Evolutionary conservation across 306 rosid genomes (phyloP), one percentile per base, ranked within the genome.

Genomic region (Castanospermum australe): DNA sequence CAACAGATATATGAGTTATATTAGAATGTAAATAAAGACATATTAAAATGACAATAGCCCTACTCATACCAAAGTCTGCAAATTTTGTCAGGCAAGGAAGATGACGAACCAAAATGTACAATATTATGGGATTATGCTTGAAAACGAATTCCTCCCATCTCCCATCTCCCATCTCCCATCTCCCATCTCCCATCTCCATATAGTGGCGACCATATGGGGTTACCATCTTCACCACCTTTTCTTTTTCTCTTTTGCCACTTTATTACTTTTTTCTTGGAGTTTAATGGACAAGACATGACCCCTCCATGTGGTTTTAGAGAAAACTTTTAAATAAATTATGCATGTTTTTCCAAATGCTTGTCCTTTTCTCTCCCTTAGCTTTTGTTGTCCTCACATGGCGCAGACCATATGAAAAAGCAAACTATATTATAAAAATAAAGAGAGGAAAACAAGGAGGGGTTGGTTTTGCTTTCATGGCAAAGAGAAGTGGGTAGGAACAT

Each of bases 231-330:
- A 67, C 61, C n/a, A 71, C 69, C 71, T 67, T 79, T 82, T 71
- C 74, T 69, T 76, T 77, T 82, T 77, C 70, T 71, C 50, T 52
- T 83, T 83, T 71, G 42, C 28, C 21, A 21, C 82, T 79, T 86
- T 87, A 80, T 87, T 80, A 75, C n/a, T 6, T 65, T 84, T 84
- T 79, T 78, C 67, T 73, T 87, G 86, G 85, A 92, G 87, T 75
- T 81, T 90, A 84, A 87, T 84, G 86, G 89, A 78, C 89, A 92
- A 81, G 60, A 56, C 73, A 77, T 83, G 93, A 86, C 94, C 94
- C 94, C 90, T 92, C 94, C 94, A 92, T 88, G 94, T 92, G 94
- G 86, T 38, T 81, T 81, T 79, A 69, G 79, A 81, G 63, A 44
- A 69, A 76, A 67, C 84, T 85, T 91, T 80, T 82, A 56, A 67